Evolutionary conservation across 805 yeast genomes (phyloP).

Genomic region (Aciculoconidium aculeatum): DNA sequence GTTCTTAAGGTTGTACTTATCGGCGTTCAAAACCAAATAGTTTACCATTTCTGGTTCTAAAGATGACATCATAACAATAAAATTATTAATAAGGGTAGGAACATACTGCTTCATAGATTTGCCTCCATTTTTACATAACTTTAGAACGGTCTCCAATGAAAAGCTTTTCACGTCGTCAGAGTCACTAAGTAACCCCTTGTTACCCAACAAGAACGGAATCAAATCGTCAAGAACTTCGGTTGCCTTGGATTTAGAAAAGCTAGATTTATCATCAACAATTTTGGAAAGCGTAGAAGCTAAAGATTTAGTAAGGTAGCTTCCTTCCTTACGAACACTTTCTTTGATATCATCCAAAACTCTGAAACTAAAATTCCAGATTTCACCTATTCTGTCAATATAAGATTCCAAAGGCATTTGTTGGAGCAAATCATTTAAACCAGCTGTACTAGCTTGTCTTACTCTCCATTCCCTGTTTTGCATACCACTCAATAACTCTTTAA

Average conservation of each 20-base stretch:
- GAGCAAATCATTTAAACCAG: slow-evolving; percentile 64
- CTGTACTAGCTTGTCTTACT: slow-evolving; percentile 79
- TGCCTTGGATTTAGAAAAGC: slow-evolving; percentile 35
- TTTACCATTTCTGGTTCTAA: slow-evolving; percentile 89
- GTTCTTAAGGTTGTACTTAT: slow-evolving; percentile 69
- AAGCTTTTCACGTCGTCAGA: slow-evolving; percentile 79
- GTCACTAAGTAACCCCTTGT: slow-evolving; percentile 73
- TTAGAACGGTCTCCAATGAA: slow-evolving; percentile 69
- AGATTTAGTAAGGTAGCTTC: slow-evolving; percentile 58
- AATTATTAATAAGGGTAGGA: slow-evolving; percentile 61
- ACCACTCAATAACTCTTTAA: slow-evolving; percentile 56
- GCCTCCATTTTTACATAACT: slow-evolving; percentile 62
- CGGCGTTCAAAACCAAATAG: slow-evolving; percentile 82
- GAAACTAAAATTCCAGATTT: slow-evolving; percentile 84
- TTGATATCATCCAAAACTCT: slow-evolving; percentile 91
- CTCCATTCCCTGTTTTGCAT: slow-evolving; percentile 91
- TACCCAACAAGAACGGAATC: slow-evolving; percentile 75
- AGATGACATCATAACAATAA: slow-evolving; percentile 70
- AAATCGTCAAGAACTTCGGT: slow-evolving; percentile 46
- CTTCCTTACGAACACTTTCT: slow-evolving; percentile 85
- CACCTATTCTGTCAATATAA: slow-evolving; percentile 50
- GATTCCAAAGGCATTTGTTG: slow-evolving; percentile 51
- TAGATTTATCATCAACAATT: slow-evolving; percentile 43
- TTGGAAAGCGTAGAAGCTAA: slow-evolving; percentile 60
- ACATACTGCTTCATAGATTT: slow-evolving; percentile 58